These are phyloP conservation scores for Protomyces inundatus DNA, from an alignment of 1,139 yeast species.

Conservation along the genomic window DNA sequence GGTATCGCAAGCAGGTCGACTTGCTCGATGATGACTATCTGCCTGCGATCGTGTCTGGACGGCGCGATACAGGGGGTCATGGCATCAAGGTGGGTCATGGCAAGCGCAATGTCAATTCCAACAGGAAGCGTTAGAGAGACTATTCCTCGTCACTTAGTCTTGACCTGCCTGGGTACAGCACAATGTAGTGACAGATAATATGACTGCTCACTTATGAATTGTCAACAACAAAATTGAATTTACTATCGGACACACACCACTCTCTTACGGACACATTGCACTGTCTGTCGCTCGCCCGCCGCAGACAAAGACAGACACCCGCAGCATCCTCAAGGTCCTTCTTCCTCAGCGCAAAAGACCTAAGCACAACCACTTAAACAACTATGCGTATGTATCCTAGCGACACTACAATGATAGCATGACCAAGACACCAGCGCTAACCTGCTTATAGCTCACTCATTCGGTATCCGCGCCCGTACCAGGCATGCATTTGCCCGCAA, in stretches of 20 bases:
- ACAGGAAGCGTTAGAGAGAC: constrained; percentile 4
- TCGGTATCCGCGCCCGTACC: constrained; percentile 30
- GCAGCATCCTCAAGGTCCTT: too few relatives aligned
- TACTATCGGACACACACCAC: not conserved
- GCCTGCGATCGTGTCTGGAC: constrained; percentile 28
- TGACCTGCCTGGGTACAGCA: too few relatives aligned
- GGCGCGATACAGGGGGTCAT: constrained; percentile 1
- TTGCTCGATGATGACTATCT: constrained; percentile 28
- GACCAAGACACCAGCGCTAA: not conserved
- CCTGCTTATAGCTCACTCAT: constrained; percentile 77
- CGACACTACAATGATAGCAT: not conserved
- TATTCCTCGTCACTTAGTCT: too few relatives aligned
- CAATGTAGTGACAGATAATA: too few relatives aligned
- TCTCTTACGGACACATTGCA: not conserved
- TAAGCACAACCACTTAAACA: not conserved
- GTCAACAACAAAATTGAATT: not conserved
- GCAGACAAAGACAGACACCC: not conserved
- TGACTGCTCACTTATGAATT: too few relatives aligned
- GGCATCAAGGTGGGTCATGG: constrained; percentile 21
- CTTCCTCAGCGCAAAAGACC: not conserved
- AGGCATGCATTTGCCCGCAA: constrained; percentile 29
- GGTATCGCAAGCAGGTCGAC: constrained; percentile 25
- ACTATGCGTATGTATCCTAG: not conserved
- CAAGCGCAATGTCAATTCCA: constrained; percentile 15
- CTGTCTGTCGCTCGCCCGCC: not conserved